Base-by-base conservation (phyloP, 768 basidiomycete species). In the Tylopilus subfusipes region DNA sequence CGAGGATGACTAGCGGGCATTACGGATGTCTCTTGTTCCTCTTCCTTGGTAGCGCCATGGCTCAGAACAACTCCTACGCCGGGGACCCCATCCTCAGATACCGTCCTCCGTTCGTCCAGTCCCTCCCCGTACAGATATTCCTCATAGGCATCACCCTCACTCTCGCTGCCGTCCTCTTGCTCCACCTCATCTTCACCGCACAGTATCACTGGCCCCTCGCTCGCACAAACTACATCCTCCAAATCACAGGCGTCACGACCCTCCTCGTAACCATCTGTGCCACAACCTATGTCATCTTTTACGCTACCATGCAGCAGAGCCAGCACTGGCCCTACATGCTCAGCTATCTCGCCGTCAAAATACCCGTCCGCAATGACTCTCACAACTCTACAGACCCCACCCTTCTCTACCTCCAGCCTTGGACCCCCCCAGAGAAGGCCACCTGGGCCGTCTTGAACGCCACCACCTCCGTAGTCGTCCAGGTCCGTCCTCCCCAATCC, bases 151-250 rank as follows among this genome's bases (percentile, higher is more conserved):
- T 97, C 57, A 83, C 92, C 6, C 74, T 96, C 57, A 90, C 96
- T 11, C 82, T 98, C 56, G 82, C 90, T 42, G 76, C 80, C 42
- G 87, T 96, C 19, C 85, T 99, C 40, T 78, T 97, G 62, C 84
- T 97, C 53, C 94, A 98, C 62, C 85, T 99, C 60, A 70, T 93
- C 55, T 97, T 99, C 74, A 98, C 97, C 5, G 89, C 88, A 0
- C 93, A 96, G 67, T 98, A 96, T 60, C 97, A 99, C 70, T 91
- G 89, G 81, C 92, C 93, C 1, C 85, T 99, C 38, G 93, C 94
- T 0, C 88, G 86, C 7, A 81, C 90, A 64, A 99, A 99, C 74
- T 99, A 91, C 71, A 77, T 85, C 50, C 83, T 98, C 31, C 97
- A 98, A 68, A 68, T 98, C 13, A 83, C 85, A 3, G 92, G 90